Percentiles rank a stretch among this genome's conserved stretches.
Evolutionary conservation across 169 alveolate genomes (phyloP).

Genomic region (Eimeria praecox): DNA sequence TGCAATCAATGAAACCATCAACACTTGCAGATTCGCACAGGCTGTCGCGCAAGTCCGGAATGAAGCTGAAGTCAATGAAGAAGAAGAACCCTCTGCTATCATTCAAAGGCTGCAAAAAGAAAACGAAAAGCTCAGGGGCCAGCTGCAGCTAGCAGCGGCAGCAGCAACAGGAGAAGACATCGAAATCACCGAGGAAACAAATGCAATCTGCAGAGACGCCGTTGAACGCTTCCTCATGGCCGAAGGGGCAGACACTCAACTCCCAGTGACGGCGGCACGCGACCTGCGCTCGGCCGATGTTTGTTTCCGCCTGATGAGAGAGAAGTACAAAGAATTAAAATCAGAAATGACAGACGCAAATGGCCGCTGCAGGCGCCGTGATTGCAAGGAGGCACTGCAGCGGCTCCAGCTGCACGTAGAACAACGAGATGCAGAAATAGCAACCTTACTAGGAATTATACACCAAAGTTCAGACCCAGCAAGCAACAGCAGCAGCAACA

Average conservation of each 20-base stretch:
- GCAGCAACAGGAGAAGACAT: conserved; percentile 76
- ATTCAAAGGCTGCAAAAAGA: conserved; percentile 93
- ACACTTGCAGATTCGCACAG: conserved; percentile 90
- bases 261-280: conserved; percentile 1
- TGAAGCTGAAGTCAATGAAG: conserved; percentile 92
- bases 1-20: conserved; percentile 90
- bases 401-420: conserved; percentile 74
- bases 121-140: conserved; percentile 92
- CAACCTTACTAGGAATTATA: conserved; percentile 87
- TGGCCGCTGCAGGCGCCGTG: conserved; percentile 22
- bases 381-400: conserved; percentile 39
- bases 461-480: conserved; percentile 84
- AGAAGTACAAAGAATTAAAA: background rate
- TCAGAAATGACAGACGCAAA: background rate
- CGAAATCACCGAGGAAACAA: conserved; percentile 89
- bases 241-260: background rate
- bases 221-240: conserved; percentile 89
- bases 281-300: background rate
- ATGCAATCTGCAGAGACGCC: conserved; percentile 88
- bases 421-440: conserved; percentile 93
- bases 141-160: conserved; percentile 90
- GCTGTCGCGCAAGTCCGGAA: conserved; percentile 88
- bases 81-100: conserved; percentile 92
- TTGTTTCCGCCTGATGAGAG: background rate
- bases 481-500: background rate